Evolutionary conservation across 179 eudicot genomes (phyloP).

Genomic region (Silene coronaria): DNA sequence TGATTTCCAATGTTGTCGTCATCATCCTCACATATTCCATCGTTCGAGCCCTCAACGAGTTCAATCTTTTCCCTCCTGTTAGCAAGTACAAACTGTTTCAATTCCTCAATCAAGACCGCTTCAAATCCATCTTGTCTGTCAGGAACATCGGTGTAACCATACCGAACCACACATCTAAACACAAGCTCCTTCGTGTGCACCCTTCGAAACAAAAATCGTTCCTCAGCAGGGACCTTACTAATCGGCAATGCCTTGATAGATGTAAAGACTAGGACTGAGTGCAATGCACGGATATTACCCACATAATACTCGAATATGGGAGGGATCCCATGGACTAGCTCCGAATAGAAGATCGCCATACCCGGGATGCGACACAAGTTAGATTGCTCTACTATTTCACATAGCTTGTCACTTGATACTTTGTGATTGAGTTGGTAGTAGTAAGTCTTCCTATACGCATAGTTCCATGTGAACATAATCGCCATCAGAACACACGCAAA

Average conservation of each 20-base stretch:
- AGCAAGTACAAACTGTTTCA: slow-evolving; percentile 38
- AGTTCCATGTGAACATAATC: slow-evolving; percentile 58
- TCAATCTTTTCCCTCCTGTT: slow-evolving; percentile 4
- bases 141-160: slow-evolving; percentile 52
- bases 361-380: slow-evolving; percentile 27
- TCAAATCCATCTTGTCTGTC: slow-evolving; percentile 46
- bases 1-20: neutral
- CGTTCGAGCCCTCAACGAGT: neutral
- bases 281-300: slow-evolving; percentile 49
- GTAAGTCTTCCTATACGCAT: slow-evolving; percentile 48
- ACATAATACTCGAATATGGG: slow-evolving; percentile 79
- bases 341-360: slow-evolving; percentile 25
- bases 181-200: slow-evolving; percentile 43
- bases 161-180: slow-evolving; percentile 68
- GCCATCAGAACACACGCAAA: slow-evolving; percentile 40
- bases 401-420: slow-evolving; percentile 31
- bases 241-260: slow-evolving; percentile 62
- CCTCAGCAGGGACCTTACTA: slow-evolving; percentile 55
- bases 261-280: slow-evolving; percentile 57
- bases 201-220: slow-evolving; percentile 60
- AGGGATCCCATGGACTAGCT: slow-evolving; percentile 26
- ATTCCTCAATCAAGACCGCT: slow-evolving; percentile 29
- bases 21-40: neutral
- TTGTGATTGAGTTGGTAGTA: slow-evolving; percentile 55
- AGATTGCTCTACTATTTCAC: slow-evolving; percentile 25